Evolutionary conservation across 2,329 filamentous ascomycete species (phyloP), one percentile per base, ranked within the genome.

Genomic region (Phaeosphaeriaceae sp.): DNA sequence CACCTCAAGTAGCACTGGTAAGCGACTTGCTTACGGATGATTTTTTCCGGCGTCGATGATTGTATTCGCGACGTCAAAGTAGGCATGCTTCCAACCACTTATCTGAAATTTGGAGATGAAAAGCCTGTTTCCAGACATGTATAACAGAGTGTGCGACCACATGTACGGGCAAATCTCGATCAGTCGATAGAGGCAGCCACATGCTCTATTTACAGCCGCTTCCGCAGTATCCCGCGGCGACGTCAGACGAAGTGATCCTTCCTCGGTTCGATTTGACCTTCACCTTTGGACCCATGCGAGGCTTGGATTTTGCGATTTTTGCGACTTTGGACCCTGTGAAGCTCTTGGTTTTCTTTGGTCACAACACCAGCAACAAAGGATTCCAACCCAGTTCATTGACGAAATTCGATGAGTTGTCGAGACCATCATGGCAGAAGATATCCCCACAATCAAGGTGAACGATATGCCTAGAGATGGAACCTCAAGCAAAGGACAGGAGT

Each of bases 361-460:
- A 33, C n/a, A 17, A 11, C 8, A n/a, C 17, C 11, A 33, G 40
- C 17, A 33, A 34, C 46, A 18, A 43, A 47, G 39, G 45, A 32
- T 21, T 17, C 39, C 29, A 29, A 40, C 39, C 37, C 32, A 47
- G 43, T 41, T 52, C 41, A 48, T 45, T 43, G 47, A 59, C 62
- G 55, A 60, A 54, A 43, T 48, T 33, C 41, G 21, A 30, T 46
- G 47, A 52, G 35, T 39, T 50, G 16, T 49, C 44, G 57, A 46
- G 21, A 77, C 76, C 42, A 58, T 37, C 17, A 77, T 76, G 74
- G 63, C 70, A 38, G 69, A 76, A 37, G 56, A 61, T 21, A 50
- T 77, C 40, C 75, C 77, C 34, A 71, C 73, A 49, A 78, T 79
- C 64, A 75, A 72, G 56, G 69, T 77, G 47, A 76, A 74, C 30